These are phyloP conservation scores for Mortierella sp. DNA, from an alignment of 371 early-diverging fungal species.

Conservation along the genomic window DNA sequence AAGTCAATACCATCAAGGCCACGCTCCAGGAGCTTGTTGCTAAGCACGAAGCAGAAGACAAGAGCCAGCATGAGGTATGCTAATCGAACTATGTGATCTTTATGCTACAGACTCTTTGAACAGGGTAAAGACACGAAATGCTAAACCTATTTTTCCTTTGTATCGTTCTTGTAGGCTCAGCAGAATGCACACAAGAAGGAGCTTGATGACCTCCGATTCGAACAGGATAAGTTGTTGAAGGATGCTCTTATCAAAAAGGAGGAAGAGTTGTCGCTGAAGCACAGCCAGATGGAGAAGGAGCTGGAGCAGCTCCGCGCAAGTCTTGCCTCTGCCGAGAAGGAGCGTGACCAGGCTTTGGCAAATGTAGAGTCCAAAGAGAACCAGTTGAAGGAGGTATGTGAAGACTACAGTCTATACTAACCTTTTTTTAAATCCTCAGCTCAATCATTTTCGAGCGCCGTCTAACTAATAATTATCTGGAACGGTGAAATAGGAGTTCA, in stretches of 20 bases:
- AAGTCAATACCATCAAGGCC: slow-evolving; percentile 30
- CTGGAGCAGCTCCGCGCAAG: slow-evolving; percentile 19
- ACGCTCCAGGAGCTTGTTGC: slow-evolving; percentile 34
- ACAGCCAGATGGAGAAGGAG: slow-evolving; percentile 28
- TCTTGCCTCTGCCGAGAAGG: slow-evolving; percentile 17
- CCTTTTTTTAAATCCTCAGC: not conserved
- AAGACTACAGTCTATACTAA: no score
- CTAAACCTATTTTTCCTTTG: not conserved
- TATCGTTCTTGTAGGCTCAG: slow-evolving; percentile 9
- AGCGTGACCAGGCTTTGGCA: slow-evolving; percentile 30
- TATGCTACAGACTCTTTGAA: not conserved
- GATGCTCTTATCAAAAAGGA: slow-evolving; percentile 37
- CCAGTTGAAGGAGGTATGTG: slow-evolving; percentile 28
- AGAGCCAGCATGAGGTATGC: slow-evolving; percentile 17
- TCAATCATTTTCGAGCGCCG: not conserved
- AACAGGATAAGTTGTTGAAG: slow-evolving; percentile 24
- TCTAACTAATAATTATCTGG: not conserved
- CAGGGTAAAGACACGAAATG: no score
- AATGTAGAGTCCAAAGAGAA: slow-evolving; percentile 25
- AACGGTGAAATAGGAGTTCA: not conserved
- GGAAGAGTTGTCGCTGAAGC: slow-evolving; percentile 20
- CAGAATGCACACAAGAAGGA: slow-evolving; percentile 24
- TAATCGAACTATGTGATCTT: not conserved
- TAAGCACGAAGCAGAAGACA: slow-evolving; percentile 35
- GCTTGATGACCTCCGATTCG: slow-evolving; percentile 28